These are phyloP conservation scores for Solanum habrochaites DNA, from an alignment of 257 asterid species.

Conservation along the genomic window DNA sequence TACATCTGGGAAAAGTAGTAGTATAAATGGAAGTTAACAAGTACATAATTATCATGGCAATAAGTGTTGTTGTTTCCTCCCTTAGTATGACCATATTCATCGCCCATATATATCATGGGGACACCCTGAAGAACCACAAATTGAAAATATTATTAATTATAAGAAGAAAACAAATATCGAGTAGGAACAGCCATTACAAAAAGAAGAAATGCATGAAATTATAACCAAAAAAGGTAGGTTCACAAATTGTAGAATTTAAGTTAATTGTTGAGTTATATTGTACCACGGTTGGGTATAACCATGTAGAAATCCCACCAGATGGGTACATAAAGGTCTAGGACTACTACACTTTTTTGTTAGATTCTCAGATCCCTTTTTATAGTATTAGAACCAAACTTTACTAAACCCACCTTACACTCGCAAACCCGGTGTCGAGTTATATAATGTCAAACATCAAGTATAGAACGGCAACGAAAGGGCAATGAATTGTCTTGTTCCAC, in stretches of 20 bases:
- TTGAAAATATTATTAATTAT: not conserved
- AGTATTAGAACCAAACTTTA: not conserved
- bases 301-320: not conserved
- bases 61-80: slow-evolving; percentile 98
- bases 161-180: not conserved
- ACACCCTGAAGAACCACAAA: slow-evolving; percentile 55
- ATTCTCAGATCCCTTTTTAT: not conserved
- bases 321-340: not conserved
- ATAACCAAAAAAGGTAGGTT: not conserved
- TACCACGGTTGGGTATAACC: not conserved
- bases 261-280: not conserved
- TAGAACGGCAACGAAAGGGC: not conserved
- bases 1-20: not conserved
- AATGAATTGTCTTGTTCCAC: not conserved
- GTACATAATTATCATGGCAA: slow-evolving; percentile 88
- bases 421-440: not conserved
- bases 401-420: not conserved
- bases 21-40: not conserved
- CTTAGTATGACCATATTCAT: slow-evolving; percentile 94
- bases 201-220: not conserved
- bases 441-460: not conserved
- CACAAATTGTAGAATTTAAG: not conserved
- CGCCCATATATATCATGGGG: slow-evolving; percentile 96
- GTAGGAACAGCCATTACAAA: not conserved
- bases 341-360: not conserved